phyloP scores from a whole-genome alignment of 2,329 filamentous ascomycete genomes.

The Cladosporium sp. region DNA sequence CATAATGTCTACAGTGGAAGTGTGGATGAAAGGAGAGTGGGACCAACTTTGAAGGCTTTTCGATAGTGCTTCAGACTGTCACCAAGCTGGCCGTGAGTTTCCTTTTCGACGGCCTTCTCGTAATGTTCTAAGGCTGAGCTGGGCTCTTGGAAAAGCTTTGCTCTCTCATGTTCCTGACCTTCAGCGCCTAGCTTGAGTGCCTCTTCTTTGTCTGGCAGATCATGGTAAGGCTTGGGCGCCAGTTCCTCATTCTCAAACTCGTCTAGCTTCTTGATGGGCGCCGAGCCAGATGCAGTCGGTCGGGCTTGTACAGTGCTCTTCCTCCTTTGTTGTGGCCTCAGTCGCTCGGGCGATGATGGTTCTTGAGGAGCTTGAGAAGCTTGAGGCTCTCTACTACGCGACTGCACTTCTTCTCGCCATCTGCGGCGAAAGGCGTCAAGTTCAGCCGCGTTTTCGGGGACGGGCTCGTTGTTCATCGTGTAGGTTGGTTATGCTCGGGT shows the following conservation, averaged over 20 bases:
- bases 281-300: constrained; percentile 25
- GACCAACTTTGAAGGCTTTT: constrained; percentile 77
- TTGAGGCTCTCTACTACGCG: constrained; percentile 44
- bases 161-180: constrained; percentile 44
- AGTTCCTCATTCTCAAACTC: constrained; percentile 42
- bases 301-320: constrained; percentile 12
- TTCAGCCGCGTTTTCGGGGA: constrained; percentile 57
- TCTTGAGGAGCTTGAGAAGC: not conserved
- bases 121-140: constrained; percentile 87
- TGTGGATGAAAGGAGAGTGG: not conserved
- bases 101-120: constrained; percentile 86
- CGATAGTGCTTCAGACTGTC: constrained; percentile 88
- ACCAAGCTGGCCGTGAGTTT: constrained; percentile 79
- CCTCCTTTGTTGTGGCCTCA: constrained; percentile 7
- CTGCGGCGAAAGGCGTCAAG: constrained; percentile 82
- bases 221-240: constrained; percentile 45
- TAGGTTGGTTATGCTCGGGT: not conserved
- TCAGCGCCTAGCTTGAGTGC: constrained; percentile 43
- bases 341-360: not conserved
- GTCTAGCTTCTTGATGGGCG: constrained; percentile 33
- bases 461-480: constrained; percentile 18
- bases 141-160: constrained; percentile 53
- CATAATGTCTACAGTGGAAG: constrained; percentile 26
- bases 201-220: constrained; percentile 50
- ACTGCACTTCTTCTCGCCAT: constrained; percentile 80